Percentiles rank a stretch among this genome's conserved stretches.
These are phyloP conservation scores for Boletus subcaerulescens DNA, from an alignment of 768 basidiomycete genomes.

Conservation along the genomic window DNA sequence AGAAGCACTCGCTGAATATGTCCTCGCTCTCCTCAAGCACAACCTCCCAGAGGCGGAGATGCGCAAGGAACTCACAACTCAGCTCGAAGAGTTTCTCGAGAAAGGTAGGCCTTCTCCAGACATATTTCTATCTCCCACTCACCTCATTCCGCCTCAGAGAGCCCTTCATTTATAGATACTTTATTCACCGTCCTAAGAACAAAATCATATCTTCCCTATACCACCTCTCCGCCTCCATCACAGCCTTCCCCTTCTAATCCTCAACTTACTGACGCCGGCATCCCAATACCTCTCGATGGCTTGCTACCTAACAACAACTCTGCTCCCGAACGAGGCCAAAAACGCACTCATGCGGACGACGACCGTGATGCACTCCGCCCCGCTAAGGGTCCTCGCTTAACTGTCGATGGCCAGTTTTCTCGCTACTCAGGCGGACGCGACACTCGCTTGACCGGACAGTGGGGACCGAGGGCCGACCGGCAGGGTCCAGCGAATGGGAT, in stretches of 20 bases:
- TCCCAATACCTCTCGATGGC: constrained; percentile 75
- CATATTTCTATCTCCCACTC: constrained; percentile 4
- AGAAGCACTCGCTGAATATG: constrained; percentile 88
- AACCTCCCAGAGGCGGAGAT: constrained; percentile 81
- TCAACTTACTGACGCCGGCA: constrained; percentile 53
- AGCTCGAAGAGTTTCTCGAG: constrained; percentile 92
- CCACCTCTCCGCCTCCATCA: constrained; percentile 39
- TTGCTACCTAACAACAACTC: constrained; percentile 47
- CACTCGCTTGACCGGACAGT: constrained; percentile 41
- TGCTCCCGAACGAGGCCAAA: constrained; percentile 55
- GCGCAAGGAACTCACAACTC: constrained; percentile 68
- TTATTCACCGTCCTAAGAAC: constrained; percentile 83
- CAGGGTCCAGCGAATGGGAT: constrained; percentile 26
- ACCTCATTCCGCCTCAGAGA: constrained; percentile 45
- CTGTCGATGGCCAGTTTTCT: constrained; percentile 62
- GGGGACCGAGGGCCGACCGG: constrained; percentile 36
- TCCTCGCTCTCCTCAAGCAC: constrained; percentile 89
- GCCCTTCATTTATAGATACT: constrained; percentile 72
- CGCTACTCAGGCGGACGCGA: constrained; percentile 51
- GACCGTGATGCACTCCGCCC: constrained; percentile 58
- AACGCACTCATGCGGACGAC: constrained; percentile 63
- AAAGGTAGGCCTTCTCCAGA: constrained; percentile 52
- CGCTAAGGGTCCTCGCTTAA: constrained; percentile 70
- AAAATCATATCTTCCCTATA: constrained; percentile 82
- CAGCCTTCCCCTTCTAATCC: constrained; percentile 36